Base-by-base conservation (phyloP, 1,284 basidiomycete species). In the Fistulinella cinereoalba region DNA sequence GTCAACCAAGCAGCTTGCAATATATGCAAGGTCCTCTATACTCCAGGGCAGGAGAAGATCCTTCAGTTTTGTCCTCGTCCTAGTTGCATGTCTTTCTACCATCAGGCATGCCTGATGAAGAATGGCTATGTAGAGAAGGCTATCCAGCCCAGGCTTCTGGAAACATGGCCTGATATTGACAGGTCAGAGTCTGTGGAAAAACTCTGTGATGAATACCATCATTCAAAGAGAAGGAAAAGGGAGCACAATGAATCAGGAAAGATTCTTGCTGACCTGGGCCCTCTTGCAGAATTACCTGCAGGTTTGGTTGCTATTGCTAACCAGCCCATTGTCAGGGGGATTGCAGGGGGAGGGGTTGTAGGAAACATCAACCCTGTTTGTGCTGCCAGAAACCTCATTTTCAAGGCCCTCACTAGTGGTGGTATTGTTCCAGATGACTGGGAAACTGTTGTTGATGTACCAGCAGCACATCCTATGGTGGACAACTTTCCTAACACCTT, bases 11-110 rank as follows among this genome's bases (percentile, higher is more conserved):
- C 39, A 12, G 61, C 65, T 1, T 79, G 77, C 43, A 34, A 38
- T 5, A 60, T 67, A 5, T 80, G 77, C 57, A 53, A 53, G 7
- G 27, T 58, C 2, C 68, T 71, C 0, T 79, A 80, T 48, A 61
- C 56, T 18, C 74, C 76, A 1, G 65, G 70, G 12, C 25, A 19
- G 11, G 54, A 56, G 0, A 52, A 56, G 2, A 50, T 73, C 4
- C 75, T 74, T 61, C 75, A 79, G 44, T 79, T 76, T 48, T 81
- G 78, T 51, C 77, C 79, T 0, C 70, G 74, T 0, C 75, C 71
- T 0, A 44, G 50, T 0, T 80, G 78, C 47, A 56, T 67, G 8
- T 61, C 54, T 1, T 69, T 63, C 7, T 79, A 71, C 42, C 79
- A 80, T 50, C 64, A 68, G 16, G 19, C 48, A 1, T 78, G 76